Percentiles rank a stretch among this genome's conserved stretches.
phyloP scores from a whole-genome alignment of 164 flowering plant genomes.

The Chimonanthus salicifolius region DNA sequence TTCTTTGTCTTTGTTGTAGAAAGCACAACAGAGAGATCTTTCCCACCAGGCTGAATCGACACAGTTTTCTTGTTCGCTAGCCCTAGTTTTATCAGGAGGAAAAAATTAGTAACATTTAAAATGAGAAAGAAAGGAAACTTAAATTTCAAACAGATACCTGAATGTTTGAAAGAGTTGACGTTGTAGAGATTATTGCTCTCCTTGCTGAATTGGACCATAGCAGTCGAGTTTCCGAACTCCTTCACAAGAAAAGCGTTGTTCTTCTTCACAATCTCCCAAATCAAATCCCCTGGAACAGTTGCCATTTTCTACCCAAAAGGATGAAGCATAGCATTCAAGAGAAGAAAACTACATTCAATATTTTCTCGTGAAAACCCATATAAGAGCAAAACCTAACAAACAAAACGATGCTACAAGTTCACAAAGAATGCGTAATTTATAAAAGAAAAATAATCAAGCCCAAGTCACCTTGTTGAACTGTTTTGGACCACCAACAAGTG shows the following conservation, averaged over 20 bases:
- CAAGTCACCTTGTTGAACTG: background rate
- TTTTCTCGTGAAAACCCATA: background rate
- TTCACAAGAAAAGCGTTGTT: conserved; percentile 80
- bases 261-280: conserved; percentile 96
- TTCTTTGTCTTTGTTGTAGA: conserved; percentile 79
- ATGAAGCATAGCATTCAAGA: background rate
- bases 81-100: conserved; percentile 24
- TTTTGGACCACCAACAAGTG: too few species aligned
- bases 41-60: conserved; percentile 53
- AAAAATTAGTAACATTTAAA: background rate
- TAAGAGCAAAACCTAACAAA: background rate
- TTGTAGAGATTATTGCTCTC: conserved; percentile 87
- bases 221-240: conserved; percentile 71
- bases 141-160: conserved; percentile 40
- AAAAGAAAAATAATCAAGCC: background rate
- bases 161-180: conserved; percentile 71
- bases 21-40: conserved; percentile 54
- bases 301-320: conserved; percentile 43
- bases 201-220: conserved; percentile 64
- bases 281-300: conserved; percentile 69
- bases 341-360: background rate
- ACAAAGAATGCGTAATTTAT: background rate
- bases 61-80: conserved; percentile 81
- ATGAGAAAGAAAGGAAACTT: background rate
- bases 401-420: background rate